A percentile compares a stretch with the other conserved stretches of the same genome.
phyloP scores from a whole-genome alignment of 2,329 filamentous ascomycete genomes.

The Neofusicoccum kwambonambiense region DNA sequence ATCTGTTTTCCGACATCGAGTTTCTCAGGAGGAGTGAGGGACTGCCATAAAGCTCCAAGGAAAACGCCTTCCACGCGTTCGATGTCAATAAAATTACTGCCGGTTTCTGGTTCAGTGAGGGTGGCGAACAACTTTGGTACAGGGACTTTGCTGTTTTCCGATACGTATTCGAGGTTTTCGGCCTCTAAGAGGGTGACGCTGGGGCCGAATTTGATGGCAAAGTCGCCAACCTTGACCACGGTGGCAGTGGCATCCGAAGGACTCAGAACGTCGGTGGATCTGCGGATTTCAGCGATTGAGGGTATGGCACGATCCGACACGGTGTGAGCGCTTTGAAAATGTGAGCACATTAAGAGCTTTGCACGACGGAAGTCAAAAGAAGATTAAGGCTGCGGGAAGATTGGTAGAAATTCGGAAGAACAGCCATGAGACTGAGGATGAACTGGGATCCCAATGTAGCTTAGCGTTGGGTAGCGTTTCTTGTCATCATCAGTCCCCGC shows the following conservation, averaged over 20 bases:
- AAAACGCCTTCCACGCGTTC: constrained; percentile 21
- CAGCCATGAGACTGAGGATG: too few relatives aligned
- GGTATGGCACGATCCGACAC: not conserved
- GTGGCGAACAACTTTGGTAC: constrained; percentile 11
- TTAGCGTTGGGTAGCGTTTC: too few relatives aligned
- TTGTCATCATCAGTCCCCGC: too few relatives aligned
- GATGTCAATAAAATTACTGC: constrained; percentile 21
- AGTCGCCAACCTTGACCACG: constrained; percentile 11
- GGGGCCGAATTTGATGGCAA: constrained; percentile 19
- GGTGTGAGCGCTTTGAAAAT: not conserved
- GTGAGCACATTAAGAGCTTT: not conserved
- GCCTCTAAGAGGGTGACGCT: constrained; percentile 11
- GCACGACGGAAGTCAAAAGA: too few relatives aligned
- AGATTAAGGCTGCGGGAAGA: too few relatives aligned
- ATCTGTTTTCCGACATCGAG: constrained; percentile 18
- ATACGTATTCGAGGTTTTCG: constrained; percentile 14
- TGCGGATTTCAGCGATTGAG: constrained; percentile 13
- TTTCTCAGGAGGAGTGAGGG: constrained; percentile 21
- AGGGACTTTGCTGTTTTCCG: constrained; percentile 10
- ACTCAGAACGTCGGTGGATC: constrained; percentile 8
- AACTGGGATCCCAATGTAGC: too few relatives aligned
- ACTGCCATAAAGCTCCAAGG: constrained; percentile 16
- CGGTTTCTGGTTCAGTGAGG: constrained; percentile 11
- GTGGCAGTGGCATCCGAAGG: constrained; percentile 13
- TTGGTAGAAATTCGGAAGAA: too few relatives aligned